Base-by-base conservation (phyloP, 306 rosid genomes). In the Crotalaria pallida region DNA sequence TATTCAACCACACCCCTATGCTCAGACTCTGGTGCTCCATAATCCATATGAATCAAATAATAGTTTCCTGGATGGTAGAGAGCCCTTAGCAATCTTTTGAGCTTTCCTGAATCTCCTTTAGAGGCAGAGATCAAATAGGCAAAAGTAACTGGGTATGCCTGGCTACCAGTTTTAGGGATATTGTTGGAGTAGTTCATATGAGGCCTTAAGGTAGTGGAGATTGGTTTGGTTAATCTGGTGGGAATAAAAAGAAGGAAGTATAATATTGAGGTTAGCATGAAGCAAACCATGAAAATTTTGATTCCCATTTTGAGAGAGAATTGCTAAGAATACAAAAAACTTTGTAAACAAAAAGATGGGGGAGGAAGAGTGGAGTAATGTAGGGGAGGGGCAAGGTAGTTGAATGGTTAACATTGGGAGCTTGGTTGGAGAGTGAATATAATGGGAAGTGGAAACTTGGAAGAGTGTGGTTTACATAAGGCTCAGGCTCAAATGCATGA, bases 111-210 rank as follows among this genome's bases (percentile, higher is more conserved):
- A 71, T 92, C 98, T 7, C 98, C 98, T 66, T 76, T 87, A 0
- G 98, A 88, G 13, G 96, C 92, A 7, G 96, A 92, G 72, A 92
- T 92, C 56, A 89, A 72, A 80, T 92, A 92, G 0, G 98, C 88
- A 56, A 92, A 89, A 1, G 86, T 69, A 12, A 81, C 81, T 1
- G 98, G 92, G 45, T 92, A 81, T 6, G 86, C 52, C 3, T 68
- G 71, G 77, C 4, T 67, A 16, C 6, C 64, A 16, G 79, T 55
- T 53, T 41, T 69, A 34, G 77, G 53, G 53, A 65, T 33, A 58
- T 75, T 78, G 60, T 75, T 78, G 65, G 78, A 11, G 82, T 71
- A 70, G 66, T 55, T 80, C 34, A 75, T 62, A 15, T 45, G 9
- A 0, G 92, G 84, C 26, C 52, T 79, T n/a, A 82, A 64, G 58